Percentiles rank a stretch among this genome's conserved stretches.
phyloP scores from a whole-genome alignment of 2,329 filamentous ascomycete species.

The Sporothrix humicola region DNA sequence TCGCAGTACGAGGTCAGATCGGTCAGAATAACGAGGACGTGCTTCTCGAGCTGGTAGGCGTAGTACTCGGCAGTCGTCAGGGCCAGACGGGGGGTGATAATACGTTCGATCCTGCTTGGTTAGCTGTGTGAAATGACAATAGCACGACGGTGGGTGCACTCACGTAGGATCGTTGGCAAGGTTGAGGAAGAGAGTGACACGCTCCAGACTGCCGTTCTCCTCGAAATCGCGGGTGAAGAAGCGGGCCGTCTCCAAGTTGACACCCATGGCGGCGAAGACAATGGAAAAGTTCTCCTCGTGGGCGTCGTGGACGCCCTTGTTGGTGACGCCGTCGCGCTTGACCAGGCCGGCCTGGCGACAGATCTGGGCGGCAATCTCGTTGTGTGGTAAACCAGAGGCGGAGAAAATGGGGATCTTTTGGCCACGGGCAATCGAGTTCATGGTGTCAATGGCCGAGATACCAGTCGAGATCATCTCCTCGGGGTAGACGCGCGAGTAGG shows the following conservation, averaged over 20 bases:
- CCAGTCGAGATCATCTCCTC: conserved; percentile 99
- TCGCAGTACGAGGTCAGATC: conserved; percentile 98
- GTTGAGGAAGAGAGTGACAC: conserved; percentile 96
- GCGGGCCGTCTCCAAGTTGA: conserved; percentile 97
- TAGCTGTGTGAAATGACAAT: not conserved
- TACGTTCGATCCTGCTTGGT: conserved; percentile 86
- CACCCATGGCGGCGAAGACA: conserved; percentile 99
- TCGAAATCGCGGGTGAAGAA: conserved; percentile 99
- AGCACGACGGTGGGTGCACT: conserved; percentile 46
- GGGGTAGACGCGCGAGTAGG: conserved; percentile 95
- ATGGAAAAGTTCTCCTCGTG: conserved; percentile 99
- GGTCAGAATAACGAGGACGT: conserved; percentile 97
- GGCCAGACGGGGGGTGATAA: conserved; percentile 97
- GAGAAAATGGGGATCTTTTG: conserved; percentile 99
- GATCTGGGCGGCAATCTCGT: conserved; percentile 99
- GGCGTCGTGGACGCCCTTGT: conserved; percentile 93
- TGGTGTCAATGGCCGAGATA: conserved; percentile 98
- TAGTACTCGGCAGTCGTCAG: conserved; percentile 99
- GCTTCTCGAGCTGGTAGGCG: conserved; percentile 99
- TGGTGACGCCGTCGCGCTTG: conserved; percentile 74
- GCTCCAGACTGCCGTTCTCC: conserved; percentile 98
- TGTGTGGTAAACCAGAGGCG: conserved; percentile 95
- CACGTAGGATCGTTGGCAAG: conserved; percentile 98
- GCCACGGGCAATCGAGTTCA: conserved; percentile 97
- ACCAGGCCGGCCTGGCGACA: conserved; percentile 96